These are phyloP conservation scores for Aureobasidium zeae DNA, from an alignment of 2,329 filamentous ascomycete species.

Conservation along the genomic window DNA sequence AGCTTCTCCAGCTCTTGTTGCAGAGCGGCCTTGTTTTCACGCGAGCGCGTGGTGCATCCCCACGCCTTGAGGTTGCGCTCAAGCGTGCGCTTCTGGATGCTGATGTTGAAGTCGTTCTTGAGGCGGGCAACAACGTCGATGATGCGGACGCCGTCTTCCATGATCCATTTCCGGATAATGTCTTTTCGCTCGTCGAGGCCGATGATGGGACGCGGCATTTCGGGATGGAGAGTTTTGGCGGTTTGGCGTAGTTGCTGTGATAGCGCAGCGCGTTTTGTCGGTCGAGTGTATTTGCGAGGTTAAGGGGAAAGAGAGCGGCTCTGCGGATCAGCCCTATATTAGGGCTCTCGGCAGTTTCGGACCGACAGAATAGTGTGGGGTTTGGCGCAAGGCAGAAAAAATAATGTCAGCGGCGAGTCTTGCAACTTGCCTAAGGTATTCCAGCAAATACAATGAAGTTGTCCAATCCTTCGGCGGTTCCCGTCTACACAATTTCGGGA, in stretches of 20 bases:
- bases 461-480: constrained; percentile 70
- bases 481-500: constrained; percentile 91
- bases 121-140: background rate
- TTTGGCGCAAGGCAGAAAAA: background rate
- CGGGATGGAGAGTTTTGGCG: background rate
- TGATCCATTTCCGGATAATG: background rate
- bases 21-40: background rate
- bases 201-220: background rate
- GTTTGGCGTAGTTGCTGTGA: background rate
- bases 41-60: background rate
- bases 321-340: constrained; percentile 8
- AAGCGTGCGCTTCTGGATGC: constrained; percentile 1
- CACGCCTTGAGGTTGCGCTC: constrained; percentile 4
- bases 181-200: background rate
- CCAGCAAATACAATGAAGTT: constrained; percentile 56
- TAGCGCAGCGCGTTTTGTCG: background rate
- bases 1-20: background rate
- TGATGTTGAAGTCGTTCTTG: constrained; percentile 2
- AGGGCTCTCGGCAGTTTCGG: constrained; percentile 3
- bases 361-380: background rate
- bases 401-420: constrained; percentile 10
- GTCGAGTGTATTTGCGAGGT: background rate
- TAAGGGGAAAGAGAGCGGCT: constrained; percentile 2
- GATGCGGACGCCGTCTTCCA: background rate
- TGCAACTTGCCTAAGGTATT: background rate